A percentile compares a stretch with the other conserved stretches of the same genome.
Conservation (phyloP, 768 basidiomycete species). For the Mycena galericulata region DNA sequence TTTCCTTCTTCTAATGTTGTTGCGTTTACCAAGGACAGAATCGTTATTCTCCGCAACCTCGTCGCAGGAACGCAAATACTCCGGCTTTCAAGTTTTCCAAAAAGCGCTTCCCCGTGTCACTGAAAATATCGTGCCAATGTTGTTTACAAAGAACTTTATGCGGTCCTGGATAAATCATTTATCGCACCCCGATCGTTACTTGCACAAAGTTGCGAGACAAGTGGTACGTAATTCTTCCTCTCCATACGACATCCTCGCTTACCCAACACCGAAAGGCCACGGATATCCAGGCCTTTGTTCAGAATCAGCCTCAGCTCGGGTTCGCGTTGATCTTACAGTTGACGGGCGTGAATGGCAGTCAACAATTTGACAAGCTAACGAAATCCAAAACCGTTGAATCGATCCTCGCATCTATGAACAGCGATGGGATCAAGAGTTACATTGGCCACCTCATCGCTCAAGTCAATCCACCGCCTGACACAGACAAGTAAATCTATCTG, state of each 20-base stretch:
- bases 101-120: constrained; percentile 78
- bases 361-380: constrained; percentile 92
- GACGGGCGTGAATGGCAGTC: constrained; percentile 84
- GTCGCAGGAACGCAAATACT: constrained; percentile 90
- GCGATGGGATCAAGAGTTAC: constrained; percentile 81
- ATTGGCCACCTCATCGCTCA: constrained; percentile 77
- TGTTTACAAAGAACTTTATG: constrained; percentile 97
- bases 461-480: constrained; percentile 60
- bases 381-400: constrained; percentile 93
- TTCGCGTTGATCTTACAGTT: constrained; percentile 89
- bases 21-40: constrained; percentile 60
- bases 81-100: constrained; percentile 95
- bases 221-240: constrained; percentile 63
- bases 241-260: background rate
- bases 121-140: constrained; percentile 77
- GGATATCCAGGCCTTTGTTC: constrained; percentile 80
- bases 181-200: constrained; percentile 85
- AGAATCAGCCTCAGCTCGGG: constrained; percentile 81
- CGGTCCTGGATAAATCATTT: constrained; percentile 97
- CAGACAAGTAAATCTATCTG: constrained; percentile 54
- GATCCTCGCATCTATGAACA: constrained; percentile 80
- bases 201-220: constrained; percentile 90
- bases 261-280: constrained; percentile 61
- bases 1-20: background rate
- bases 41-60: constrained; percentile 87